phyloP scores from a whole-genome alignment of 805 yeast species.

The Starmerella cellae region DNA sequence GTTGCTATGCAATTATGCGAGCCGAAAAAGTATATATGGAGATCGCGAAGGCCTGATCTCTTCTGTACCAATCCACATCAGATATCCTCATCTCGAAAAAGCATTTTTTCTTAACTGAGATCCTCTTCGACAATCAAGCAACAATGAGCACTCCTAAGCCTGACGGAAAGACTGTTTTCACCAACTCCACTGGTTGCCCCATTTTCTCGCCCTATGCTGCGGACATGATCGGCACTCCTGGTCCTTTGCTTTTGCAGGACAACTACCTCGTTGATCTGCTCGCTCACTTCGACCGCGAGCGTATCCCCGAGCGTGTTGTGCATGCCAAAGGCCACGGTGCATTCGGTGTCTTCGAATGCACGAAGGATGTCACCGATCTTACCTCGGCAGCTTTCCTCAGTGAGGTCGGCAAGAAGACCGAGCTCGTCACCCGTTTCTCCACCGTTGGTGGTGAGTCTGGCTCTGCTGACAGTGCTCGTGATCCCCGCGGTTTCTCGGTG shows the following conservation, averaged over 20 bases:
- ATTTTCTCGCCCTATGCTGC: constrained; percentile 43
- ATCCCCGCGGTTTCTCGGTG: constrained; percentile 56
- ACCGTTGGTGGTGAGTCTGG: constrained; percentile 63
- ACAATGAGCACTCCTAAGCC: constrained; percentile 16
- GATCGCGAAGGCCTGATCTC: too few species aligned
- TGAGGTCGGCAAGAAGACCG: constrained; percentile 67
- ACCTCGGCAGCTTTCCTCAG: constrained; percentile 42
- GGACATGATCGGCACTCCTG: constrained; percentile 40
- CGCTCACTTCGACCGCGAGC: constrained; percentile 50
- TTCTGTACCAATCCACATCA: too few species aligned
- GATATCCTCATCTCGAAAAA: neutral
- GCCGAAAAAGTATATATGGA: too few species aligned
- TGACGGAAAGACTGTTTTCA: constrained; percentile 25
- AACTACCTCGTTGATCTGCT: constrained; percentile 42
- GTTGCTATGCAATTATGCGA: too few species aligned
- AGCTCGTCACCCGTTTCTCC: constrained; percentile 45
- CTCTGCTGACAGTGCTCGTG: constrained; percentile 52
- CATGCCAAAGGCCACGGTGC: constrained; percentile 60
- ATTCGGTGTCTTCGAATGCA: constrained; percentile 44
- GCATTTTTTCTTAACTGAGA: neutral
- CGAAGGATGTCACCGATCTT: constrained; percentile 44
- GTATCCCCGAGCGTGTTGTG: constrained; percentile 55
- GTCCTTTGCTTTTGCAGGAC: constrained; percentile 49
- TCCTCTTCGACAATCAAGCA: neutral
- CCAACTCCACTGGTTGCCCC: constrained; percentile 46